These are phyloP conservation scores for Orbilia brochopaga DNA, from an alignment of 2,329 filamentous ascomycete genomes.

Conservation along the genomic window DNA sequence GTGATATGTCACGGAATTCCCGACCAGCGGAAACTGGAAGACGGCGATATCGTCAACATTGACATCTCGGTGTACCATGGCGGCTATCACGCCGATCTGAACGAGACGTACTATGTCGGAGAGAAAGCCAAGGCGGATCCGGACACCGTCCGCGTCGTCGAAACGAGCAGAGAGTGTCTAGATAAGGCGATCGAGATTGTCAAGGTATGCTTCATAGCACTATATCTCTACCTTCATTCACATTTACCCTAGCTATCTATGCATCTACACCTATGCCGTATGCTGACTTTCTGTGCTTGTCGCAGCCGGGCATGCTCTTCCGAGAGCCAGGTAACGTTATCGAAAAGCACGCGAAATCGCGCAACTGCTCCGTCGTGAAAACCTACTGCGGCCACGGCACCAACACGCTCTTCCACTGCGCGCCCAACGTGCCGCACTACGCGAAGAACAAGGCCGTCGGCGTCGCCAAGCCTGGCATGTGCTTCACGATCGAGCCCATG, in stretches of 20 bases:
- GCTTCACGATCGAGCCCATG: slow-evolving; percentile 99
- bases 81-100: slow-evolving; percentile 94
- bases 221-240: slow-evolving; percentile 1
- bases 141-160: slow-evolving; percentile 86
- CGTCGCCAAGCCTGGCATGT: slow-evolving; percentile 93
- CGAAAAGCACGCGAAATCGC: slow-evolving; percentile 88
- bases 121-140: slow-evolving; percentile 82
- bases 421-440: slow-evolving; percentile 95
- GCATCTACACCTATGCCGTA: not conserved
- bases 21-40: slow-evolving; percentile 81
- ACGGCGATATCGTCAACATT: slow-evolving; percentile 96
- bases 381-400: slow-evolving; percentile 97
- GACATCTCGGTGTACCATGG: slow-evolving; percentile 93
- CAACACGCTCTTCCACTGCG: slow-evolving; percentile 89
- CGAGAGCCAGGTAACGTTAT: slow-evolving; percentile 93
- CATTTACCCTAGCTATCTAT: not conserved
- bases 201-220: slow-evolving; percentile 61
- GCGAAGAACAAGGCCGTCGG: slow-evolving; percentile 98
- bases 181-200: slow-evolving; percentile 89
- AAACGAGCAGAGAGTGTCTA: slow-evolving; percentile 85
- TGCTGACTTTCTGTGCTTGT: not conserved
- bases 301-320: slow-evolving; percentile 79
- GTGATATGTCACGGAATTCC: slow-evolving; percentile 99
- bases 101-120: slow-evolving; percentile 98
- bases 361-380: slow-evolving; percentile 86